Evolutionary conservation across 2,329 filamentous ascomycete species (phyloP).

Genomic region (Aspergillus fumigatiaffinis): DNA sequence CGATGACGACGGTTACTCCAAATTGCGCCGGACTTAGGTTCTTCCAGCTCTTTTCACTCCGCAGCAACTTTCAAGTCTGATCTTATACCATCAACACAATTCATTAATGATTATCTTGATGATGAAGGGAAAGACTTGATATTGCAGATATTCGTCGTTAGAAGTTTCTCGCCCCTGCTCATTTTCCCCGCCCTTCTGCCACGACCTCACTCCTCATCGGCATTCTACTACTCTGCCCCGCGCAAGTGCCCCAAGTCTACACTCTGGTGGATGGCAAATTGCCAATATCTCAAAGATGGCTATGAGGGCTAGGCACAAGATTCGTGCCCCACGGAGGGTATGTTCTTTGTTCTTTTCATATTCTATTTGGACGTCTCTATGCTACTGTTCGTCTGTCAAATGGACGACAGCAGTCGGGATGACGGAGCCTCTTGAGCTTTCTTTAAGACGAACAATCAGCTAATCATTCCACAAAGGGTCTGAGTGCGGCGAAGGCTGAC

Average conservation of each 20-base stretch:
- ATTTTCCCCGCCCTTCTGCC: background rate
- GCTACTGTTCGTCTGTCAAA: background rate
- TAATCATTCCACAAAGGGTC: slow-evolving; percentile 44
- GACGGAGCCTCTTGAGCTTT: background rate
- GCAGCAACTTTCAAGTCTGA: slow-evolving; percentile 12
- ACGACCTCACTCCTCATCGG: background rate
- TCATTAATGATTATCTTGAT: background rate
- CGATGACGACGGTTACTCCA: slow-evolving; percentile 12
- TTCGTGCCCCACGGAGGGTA: slow-evolving; percentile 65
- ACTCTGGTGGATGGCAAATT: slow-evolving; percentile 8
- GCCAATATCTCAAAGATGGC: slow-evolving; percentile 38
- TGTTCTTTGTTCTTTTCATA: slow-evolving; percentile 29
- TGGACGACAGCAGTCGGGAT: background rate
- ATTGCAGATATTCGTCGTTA: background rate
- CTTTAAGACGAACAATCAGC: background rate
- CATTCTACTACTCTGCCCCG: slow-evolving; percentile 8
- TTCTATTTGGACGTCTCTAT: slow-evolving; percentile 9
- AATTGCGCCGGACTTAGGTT: slow-evolving; percentile 24
- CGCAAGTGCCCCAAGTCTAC: background rate
- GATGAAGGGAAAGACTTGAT: background rate
- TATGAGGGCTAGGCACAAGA: slow-evolving; percentile 58
- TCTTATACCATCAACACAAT: background rate
- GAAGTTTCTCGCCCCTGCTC: background rate
- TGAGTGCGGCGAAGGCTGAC: slow-evolving; percentile 54
- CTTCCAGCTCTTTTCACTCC: slow-evolving; percentile 21